Evolutionary conservation across 305 asterid species (phyloP).

Genomic region (Nicotiana rustica): DNA sequence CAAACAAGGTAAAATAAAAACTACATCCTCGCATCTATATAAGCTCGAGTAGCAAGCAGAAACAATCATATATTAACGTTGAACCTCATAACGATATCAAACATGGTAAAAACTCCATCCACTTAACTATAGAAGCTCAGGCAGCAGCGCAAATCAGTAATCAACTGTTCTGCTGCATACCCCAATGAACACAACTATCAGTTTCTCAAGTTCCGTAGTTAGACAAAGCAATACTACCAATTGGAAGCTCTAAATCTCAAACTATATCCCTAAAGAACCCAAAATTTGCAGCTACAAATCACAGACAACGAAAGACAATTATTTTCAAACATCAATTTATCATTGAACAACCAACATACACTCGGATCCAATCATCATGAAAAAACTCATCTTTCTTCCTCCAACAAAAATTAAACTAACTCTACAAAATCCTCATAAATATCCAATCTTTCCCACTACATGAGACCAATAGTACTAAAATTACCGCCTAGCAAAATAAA

Average conservation of each 20-base stretch:
- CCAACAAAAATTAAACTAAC: background rate
- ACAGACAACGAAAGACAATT: background rate
- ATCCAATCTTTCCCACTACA: background rate
- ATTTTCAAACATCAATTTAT: no score
- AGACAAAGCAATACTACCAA: conserved; percentile 3
- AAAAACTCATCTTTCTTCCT: background rate
- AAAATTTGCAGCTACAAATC: conserved; percentile 12
- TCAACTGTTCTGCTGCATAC: background rate
- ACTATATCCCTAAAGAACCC: background rate
- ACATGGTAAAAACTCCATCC: conserved; percentile 16
- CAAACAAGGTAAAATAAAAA: background rate
- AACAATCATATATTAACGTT: background rate
- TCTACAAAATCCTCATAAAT: background rate
- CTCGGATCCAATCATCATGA: conserved; percentile 22
- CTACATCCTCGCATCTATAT: background rate
- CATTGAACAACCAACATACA: conserved; percentile 19
- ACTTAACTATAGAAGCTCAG: background rate
- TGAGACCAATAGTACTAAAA: background rate
- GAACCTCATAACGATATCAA: conserved; percentile 16
- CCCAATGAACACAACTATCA: background rate
- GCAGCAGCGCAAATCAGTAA: background rate
- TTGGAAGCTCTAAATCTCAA: background rate
- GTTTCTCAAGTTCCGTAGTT: conserved; percentile 14
- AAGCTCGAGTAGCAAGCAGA: background rate
- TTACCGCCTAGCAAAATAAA: background rate